phyloP scores from a whole-genome alignment of 352 stramenopile genomes.

The Lagenidium sp. region DNA sequence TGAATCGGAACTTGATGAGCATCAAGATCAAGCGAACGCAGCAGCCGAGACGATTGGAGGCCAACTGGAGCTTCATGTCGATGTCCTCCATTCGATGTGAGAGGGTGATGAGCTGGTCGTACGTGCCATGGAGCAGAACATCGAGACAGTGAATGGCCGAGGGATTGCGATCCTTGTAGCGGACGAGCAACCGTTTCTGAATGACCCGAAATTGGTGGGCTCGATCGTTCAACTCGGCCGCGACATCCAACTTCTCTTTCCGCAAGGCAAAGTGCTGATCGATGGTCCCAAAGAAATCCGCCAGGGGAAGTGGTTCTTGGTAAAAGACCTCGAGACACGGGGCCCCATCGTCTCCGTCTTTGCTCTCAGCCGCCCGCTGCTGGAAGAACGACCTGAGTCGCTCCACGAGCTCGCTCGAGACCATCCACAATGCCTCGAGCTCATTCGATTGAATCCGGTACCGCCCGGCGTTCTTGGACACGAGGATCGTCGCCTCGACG shows the following conservation, averaged over 20 bases:
- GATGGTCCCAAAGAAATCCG: constrained; percentile 84
- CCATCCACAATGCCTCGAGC: constrained; percentile 71
- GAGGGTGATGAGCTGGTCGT: constrained; percentile 70
- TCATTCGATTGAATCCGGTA: constrained; percentile 86
- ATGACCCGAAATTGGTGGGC: constrained; percentile 86
- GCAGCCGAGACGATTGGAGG: constrained; percentile 57
- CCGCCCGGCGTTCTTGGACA: constrained; percentile 84
- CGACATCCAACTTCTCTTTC: constrained; percentile 52
- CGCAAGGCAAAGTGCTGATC: constrained; percentile 76
- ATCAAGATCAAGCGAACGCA: constrained; percentile 73
- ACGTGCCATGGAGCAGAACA: constrained; percentile 78
- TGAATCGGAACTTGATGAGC: constrained; percentile 78
- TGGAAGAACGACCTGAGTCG: constrained; percentile 49
- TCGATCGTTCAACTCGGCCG: constrained; percentile 70
- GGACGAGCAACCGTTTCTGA: constrained; percentile 84
- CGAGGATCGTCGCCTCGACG: constrained; percentile 76
- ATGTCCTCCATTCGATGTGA: constrained; percentile 63
- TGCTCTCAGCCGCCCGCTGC: constrained; percentile 11
- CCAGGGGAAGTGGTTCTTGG: constrained; percentile 74
- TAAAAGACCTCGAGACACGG: constrained; percentile 56
- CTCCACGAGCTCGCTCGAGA: constrained; percentile 66
- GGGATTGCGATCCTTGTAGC: constrained; percentile 86
- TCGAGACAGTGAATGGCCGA: constrained; percentile 75
- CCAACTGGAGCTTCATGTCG: constrained; percentile 35
- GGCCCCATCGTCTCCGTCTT: constrained; percentile 11